Percentiles rank a stretch among this genome's conserved stretches.
These are phyloP conservation scores for Syzygium oleosum DNA, from an alignment of 345 rosid genomes.

Conservation along the genomic window DNA sequence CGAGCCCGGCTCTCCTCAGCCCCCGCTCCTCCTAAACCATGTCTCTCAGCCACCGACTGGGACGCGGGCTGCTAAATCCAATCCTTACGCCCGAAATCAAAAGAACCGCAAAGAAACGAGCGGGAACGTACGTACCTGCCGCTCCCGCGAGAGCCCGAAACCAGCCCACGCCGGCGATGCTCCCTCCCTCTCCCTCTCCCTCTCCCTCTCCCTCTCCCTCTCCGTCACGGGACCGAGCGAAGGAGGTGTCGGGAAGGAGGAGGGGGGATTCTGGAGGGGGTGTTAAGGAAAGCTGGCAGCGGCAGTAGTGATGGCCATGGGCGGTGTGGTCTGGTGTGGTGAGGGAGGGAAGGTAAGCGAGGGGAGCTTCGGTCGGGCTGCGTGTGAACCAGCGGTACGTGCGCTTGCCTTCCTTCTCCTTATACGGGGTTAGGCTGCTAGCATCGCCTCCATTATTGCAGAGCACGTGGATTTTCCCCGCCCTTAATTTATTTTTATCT, in stretches of 20 bases:
- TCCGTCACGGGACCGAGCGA: not conserved
- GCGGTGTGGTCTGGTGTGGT: no score
- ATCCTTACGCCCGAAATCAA: not conserved
- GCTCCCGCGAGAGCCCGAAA: not conserved
- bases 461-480: not conserved
- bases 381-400: not conserved
- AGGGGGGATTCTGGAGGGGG: not conserved
- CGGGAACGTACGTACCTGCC: not conserved
- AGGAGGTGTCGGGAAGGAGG: not conserved
- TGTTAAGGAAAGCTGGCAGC: not conserved
- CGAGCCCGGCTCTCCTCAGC: accelerated
- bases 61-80: not conserved
- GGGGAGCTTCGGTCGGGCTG: not conserved
- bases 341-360: not conserved
- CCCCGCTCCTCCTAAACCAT: not conserved
- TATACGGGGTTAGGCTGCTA: no score
- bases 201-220: not conserved
- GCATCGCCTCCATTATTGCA: not conserved
- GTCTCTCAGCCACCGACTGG: not conserved
- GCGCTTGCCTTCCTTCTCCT: no score
- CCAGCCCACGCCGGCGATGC: not conserved
- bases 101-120: not conserved
- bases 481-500: not conserved
- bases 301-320: not conserved
- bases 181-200: not conserved